These are phyloP conservation scores for Tagetes erecta DNA, from an alignment of 129 eudicot genomes.

Conservation along the genomic window DNA sequence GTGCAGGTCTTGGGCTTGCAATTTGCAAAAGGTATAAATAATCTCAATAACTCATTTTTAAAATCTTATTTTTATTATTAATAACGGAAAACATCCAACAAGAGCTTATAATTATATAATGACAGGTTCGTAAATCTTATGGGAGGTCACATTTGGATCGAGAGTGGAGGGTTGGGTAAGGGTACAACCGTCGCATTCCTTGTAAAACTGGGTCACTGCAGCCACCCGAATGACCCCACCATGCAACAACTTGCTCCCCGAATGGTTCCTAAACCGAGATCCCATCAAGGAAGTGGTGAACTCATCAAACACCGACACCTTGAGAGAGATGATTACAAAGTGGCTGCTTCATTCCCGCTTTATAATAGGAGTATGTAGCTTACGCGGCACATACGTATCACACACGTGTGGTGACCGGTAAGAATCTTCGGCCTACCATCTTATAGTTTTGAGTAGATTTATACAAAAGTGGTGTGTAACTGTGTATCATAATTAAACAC, in stretches of 20 bases:
- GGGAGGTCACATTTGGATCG: slow-evolving; percentile 69
- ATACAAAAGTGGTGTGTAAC: background rate
- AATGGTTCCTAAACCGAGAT: slow-evolving; percentile 36
- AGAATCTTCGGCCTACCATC: slow-evolving; percentile 15
- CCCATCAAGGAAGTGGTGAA: slow-evolving; percentile 56
- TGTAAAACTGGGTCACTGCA: slow-evolving; percentile 45
- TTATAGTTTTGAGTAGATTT: slow-evolving; percentile 21
- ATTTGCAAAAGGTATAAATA: slow-evolving; percentile 52
- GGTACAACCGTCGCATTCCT: slow-evolving; percentile 56
- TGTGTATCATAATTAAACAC: background rate
- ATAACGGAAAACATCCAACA: background rate
- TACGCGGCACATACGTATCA: background rate
- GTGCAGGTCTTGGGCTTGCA: slow-evolving; percentile 64
- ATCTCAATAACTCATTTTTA: background rate
- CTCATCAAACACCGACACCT: slow-evolving; percentile 42
- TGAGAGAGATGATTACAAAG: slow-evolving; percentile 38
- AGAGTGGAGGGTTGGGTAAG: slow-evolving; percentile 60
- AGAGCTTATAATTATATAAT: background rate
- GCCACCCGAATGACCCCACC: slow-evolving; percentile 39
- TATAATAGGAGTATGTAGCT: slow-evolving; percentile 45
- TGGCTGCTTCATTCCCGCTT: slow-evolving; percentile 38
- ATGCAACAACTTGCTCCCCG: slow-evolving; percentile 32
- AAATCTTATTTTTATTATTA: background rate
- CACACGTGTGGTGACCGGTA: background rate
- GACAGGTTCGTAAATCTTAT: slow-evolving; percentile 58